A percentile compares a stretch with the other conserved stretches of the same genome.
phyloP scores from a whole-genome alignment of 1,139 yeast species.

The Yueomyces sp. region DNA sequence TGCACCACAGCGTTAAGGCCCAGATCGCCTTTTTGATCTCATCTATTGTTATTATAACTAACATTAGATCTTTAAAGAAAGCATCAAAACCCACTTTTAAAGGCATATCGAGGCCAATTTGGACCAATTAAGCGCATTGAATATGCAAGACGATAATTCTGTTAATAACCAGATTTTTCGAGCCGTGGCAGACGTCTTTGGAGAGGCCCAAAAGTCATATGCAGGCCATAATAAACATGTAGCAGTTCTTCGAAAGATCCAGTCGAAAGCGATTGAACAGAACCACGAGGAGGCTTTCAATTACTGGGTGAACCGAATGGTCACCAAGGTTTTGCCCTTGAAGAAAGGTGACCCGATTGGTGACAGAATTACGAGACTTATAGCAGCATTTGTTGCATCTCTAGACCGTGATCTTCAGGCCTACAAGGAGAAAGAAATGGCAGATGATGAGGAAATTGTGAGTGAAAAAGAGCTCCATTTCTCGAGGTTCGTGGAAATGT shows the following conservation, averaged over 20 bases:
- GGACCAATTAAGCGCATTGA: too few species aligned
- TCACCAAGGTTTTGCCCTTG: slow-evolving; percentile 53
- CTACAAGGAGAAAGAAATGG: slow-evolving; percentile 22
- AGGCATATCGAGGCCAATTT: too few species aligned
- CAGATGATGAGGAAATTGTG: slow-evolving; percentile 16
- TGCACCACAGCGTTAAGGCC: too few species aligned
- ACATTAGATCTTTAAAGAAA: too few species aligned
- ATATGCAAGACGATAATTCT: not conserved
- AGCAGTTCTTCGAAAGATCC: slow-evolving; percentile 47
- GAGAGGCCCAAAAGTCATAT: slow-evolving; percentile 61
- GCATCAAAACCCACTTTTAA: too few species aligned
- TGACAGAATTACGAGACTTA: slow-evolving; percentile 65
- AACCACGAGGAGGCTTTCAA: slow-evolving; percentile 47
- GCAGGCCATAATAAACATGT: slow-evolving; percentile 72
- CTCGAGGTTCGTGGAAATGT: slow-evolving; percentile 42
- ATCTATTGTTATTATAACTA: too few species aligned
- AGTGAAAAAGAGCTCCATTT: slow-evolving; percentile 30
- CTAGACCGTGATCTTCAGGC: slow-evolving; percentile 20
- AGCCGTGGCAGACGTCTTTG: slow-evolving; percentile 61
- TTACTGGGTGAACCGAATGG: slow-evolving; percentile 42
- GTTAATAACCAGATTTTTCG: slow-evolving; percentile 25
- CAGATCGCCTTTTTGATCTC: too few species aligned
- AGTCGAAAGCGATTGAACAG: slow-evolving; percentile 40
- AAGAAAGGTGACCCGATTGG: slow-evolving; percentile 64
- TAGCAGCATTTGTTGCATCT: slow-evolving; percentile 47